Evolutionary conservation across 257 asterid genomes (phyloP).

Genomic region (Echites panduratus): DNA sequence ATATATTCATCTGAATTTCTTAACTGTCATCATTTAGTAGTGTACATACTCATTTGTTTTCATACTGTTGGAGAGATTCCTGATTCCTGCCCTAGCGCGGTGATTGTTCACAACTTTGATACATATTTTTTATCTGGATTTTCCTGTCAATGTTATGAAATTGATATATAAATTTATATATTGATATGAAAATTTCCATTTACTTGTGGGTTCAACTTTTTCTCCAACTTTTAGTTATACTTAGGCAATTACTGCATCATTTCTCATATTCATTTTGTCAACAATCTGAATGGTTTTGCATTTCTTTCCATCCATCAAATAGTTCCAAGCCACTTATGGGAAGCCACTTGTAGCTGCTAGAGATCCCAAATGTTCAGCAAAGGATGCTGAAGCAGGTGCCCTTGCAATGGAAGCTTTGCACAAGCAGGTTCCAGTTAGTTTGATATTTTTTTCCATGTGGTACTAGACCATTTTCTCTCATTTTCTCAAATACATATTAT

Average conservation of each 20-base stretch:
- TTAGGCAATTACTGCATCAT: neutral
- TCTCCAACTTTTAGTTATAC: neutral
- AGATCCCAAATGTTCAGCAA: slow-evolving; percentile 95
- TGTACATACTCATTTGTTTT: too few relatives aligned
- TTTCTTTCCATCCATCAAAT: slow-evolving; percentile 24
- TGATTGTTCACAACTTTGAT: neutral
- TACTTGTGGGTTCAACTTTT: neutral
- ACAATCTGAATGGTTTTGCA: slow-evolving; percentile 8
- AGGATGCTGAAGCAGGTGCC: slow-evolving; percentile 94
- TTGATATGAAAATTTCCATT: neutral
- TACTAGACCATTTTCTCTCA: neutral
- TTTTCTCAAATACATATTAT: neutral
- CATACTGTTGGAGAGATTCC: neutral
- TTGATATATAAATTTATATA: too few relatives aligned
- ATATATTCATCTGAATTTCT: neutral
- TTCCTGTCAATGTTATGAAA: neutral
- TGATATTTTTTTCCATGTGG: neutral
- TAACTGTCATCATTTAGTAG: neutral
- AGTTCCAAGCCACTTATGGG: slow-evolving; percentile 97
- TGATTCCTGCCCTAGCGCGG: neutral
- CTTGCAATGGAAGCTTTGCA: slow-evolving; percentile 99
- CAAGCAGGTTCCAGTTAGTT: slow-evolving; percentile 61
- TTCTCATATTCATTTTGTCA: neutral
- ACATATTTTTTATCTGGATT: neutral
- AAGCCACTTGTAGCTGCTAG: slow-evolving; percentile 91